Conservation (phyloP, 208 protist species). For the Phytomonas sp. region DNA sequence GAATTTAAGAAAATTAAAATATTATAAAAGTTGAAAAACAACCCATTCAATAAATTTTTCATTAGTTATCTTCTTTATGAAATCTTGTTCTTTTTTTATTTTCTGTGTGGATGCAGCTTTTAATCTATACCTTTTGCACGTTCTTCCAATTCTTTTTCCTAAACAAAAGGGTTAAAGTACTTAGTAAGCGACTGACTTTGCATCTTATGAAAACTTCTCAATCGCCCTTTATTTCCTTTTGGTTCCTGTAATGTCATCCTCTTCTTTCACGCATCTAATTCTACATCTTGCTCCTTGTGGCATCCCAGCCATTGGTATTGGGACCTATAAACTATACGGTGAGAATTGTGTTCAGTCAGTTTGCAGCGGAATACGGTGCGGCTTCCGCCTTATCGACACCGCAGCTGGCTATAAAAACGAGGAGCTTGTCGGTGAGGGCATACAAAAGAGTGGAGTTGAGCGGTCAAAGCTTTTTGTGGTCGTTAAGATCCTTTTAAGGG, state of each 20-base stretch:
- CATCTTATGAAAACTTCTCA: neutral
- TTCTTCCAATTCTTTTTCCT: conserved; percentile 2
- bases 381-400: conserved; percentile 82
- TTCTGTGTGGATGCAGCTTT: neutral
- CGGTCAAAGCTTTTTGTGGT: conserved; percentile 61
- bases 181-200: neutral
- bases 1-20: neutral
- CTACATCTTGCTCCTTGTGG: neutral
- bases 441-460: conserved; percentile 43
- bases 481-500: conserved; percentile 69
- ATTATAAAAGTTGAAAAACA: conserved; percentile 4
- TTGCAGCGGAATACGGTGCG: conserved; percentile 32
- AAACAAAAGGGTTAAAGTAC: neutral
- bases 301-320: conserved; percentile 64
- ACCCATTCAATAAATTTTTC: conserved; percentile 1
- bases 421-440: conserved; percentile 52
- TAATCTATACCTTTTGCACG: neutral
- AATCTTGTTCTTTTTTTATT: neutral
- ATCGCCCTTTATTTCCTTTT: neutral
- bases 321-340: conserved; percentile 74
- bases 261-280: neutral
- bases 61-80: conserved; percentile 1
- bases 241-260: neutral
- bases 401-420: conserved; percentile 77
- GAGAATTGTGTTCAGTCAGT: conserved; percentile 48